Conservation (phyloP, 768 basidiomycete species). For the Chalciporus piperatus region DNA sequence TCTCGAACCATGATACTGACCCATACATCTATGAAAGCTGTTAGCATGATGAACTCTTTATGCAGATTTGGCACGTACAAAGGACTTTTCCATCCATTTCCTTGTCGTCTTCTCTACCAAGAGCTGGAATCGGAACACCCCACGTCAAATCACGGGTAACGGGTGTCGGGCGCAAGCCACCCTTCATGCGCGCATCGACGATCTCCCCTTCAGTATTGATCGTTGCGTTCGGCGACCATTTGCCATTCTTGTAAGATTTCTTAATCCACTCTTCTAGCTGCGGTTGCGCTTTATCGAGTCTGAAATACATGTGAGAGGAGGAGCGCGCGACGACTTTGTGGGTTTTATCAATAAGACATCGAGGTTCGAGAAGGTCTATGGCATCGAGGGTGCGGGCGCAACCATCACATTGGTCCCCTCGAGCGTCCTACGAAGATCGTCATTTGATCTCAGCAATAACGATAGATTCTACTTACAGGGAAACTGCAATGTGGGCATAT, state of each 20-base stretch:
- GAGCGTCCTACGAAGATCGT: slow-evolving; percentile 65
- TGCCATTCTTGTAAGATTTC: slow-evolving; percentile 71
- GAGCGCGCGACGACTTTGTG: slow-evolving; percentile 74
- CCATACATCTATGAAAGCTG: slow-evolving; percentile 74
- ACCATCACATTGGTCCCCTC: slow-evolving; percentile 96
- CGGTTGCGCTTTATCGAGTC: slow-evolving; percentile 79
- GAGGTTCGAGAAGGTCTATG: slow-evolving; percentile 90
- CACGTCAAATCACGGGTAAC: slow-evolving; percentile 92
- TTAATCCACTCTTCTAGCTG: slow-evolving; percentile 87
- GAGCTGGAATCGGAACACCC: slow-evolving; percentile 90
- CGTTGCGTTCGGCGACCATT: slow-evolving; percentile 91
- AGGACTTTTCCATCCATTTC: slow-evolving; percentile 95
- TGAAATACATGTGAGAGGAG: slow-evolving; percentile 91
- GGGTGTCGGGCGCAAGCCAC: slow-evolving; percentile 83
- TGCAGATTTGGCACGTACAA: slow-evolving; percentile 55
- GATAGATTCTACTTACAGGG: slow-evolving; percentile 47
- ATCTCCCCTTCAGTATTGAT: slow-evolving; percentile 87
- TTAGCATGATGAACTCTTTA: slow-evolving; percentile 7
- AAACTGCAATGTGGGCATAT: slow-evolving; percentile 91
- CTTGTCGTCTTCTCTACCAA: slow-evolving; percentile 67
- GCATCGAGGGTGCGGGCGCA: slow-evolving; percentile 93
- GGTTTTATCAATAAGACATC: slow-evolving; percentile 81
- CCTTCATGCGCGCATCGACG: slow-evolving; percentile 83
- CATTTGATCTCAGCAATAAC: background rate
- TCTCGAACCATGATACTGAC: slow-evolving; percentile 43